Percentiles rank a stretch among this genome's conserved stretches.
Conservation (phyloP, 2,329 filamentous ascomycete species). For the Trichophaea hybrida region DNA sequence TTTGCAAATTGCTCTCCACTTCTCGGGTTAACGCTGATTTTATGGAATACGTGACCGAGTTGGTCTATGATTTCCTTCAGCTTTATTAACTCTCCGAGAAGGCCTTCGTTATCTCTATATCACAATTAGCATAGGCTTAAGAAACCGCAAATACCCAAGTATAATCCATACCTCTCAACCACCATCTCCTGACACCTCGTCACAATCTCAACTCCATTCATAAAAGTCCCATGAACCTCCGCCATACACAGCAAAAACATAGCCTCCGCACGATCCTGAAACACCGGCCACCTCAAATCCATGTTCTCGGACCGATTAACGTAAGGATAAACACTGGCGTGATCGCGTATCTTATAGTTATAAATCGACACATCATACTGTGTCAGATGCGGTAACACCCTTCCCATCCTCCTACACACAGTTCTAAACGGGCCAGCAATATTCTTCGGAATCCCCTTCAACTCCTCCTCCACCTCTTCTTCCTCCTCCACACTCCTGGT, state of each 20-base stretch:
- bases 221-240: slow-evolving; percentile 28
- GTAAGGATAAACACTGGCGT: slow-evolving; percentile 38
- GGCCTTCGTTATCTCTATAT: slow-evolving; percentile 35
- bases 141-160: background rate
- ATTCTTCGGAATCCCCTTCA: slow-evolving; percentile 37
- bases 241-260: slow-evolving; percentile 35
- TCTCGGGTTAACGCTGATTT: slow-evolving; percentile 41
- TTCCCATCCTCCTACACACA: slow-evolving; percentile 39
- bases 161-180: slow-evolving; percentile 33
- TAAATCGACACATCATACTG: slow-evolving; percentile 43
- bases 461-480: slow-evolving; percentile 36
- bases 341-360: slow-evolving; percentile 39
- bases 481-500: slow-evolving; percentile 4
- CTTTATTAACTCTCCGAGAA: slow-evolving; percentile 38
- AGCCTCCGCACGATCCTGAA: slow-evolving; percentile 39
- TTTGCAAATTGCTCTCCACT: slow-evolving; percentile 30
- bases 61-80: slow-evolving; percentile 41
- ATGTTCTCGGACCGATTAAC: slow-evolving; percentile 41
- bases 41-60: slow-evolving; percentile 42
- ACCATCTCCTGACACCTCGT: slow-evolving; percentile 42
- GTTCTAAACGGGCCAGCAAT: slow-evolving; percentile 40
- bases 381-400: slow-evolving; percentile 40
- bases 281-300: slow-evolving; percentile 42
- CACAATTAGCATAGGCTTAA: background rate
- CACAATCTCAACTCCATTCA: slow-evolving; percentile 28